phyloP scores from a whole-genome alignment of 192 early-diverging fungal species.

The Backusella liffmaniae region DNA sequence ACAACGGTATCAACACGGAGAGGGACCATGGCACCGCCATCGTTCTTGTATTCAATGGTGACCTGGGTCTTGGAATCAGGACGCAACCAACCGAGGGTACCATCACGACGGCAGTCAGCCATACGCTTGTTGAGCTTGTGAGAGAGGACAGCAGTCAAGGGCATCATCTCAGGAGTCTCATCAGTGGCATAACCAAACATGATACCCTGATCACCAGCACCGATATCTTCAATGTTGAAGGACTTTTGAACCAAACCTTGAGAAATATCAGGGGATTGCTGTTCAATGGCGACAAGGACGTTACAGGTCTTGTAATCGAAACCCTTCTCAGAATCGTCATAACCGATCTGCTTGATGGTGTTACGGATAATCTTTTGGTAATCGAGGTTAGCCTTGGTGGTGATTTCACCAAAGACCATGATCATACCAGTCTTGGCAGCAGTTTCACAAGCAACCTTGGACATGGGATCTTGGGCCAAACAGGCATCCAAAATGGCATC shows the following conservation, averaged over 20 bases:
- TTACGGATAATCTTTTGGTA: conserved; percentile 99
- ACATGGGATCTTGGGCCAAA: conserved; percentile 91
- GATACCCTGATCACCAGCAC: conserved; percentile 98
- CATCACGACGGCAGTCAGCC: conserved; percentile 93
- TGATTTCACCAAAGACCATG: conserved; percentile 99
- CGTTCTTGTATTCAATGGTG: conserved; percentile 98
- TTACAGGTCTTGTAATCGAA: conserved; percentile 99
- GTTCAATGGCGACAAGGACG: conserved; percentile 98
- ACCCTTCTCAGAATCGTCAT: conserved; percentile 98
- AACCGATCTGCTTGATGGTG: conserved; percentile 98
- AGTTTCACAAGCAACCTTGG: conserved; percentile 99
- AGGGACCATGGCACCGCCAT: conserved; percentile 91
- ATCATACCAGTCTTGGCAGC: conserved; percentile 99
- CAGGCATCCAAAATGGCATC: conserved; percentile 98
- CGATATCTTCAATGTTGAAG: conserved; percentile 92
- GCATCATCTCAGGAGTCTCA: conserved; percentile 99
- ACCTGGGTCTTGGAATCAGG: conserved; percentile 99
- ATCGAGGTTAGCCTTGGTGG: conserved; percentile 96
- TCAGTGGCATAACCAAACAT: conserved; percentile 97
- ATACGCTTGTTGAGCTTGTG: conserved; percentile 98
- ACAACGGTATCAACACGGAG: conserved; percentile 96
- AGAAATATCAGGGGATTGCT: conserved; percentile 99
- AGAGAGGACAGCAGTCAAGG: conserved; percentile 89
- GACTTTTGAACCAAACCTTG: conserved; percentile 95
- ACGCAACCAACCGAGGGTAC: conserved; percentile 89